Base-by-base conservation (phyloP, 1,284 basidiomycete genomes). In the Rhodotorula glutinis region DNA sequence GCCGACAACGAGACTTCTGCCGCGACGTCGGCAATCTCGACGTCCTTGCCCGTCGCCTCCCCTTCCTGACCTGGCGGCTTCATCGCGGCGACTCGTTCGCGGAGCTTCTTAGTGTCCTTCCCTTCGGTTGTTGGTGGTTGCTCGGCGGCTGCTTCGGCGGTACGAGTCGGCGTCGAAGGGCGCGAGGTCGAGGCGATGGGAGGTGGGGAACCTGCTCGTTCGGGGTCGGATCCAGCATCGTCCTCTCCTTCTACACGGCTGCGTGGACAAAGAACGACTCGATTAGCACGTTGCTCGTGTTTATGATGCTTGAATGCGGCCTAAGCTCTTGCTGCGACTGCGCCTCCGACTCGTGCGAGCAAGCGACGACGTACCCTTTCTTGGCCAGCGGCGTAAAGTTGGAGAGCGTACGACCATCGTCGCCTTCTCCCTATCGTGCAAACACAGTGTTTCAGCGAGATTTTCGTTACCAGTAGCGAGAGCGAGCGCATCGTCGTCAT, bases 41-140 rank as follows among this genome's bases (percentile, higher is more conserved):
- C 51, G 55, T 69, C 67, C 2, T 19, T 41, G 16, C n/a, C 27
- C 0, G 40, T 25, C 2, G 16, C 29, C 40, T 49, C 52, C 57
- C 53, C 61, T 10, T 63, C 59, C 33, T 69, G 53, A 27, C 68
- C 60, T 2, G 53, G 43, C 41, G 43, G 65, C 58, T 70, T 64
- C 58, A 67, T 66, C 52, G 68, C 66, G 40, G 64, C 63, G n/a
- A 73, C 71, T 13, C 71, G 60, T 55, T 70, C 65, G 30, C 71
- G 58, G 23, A 73, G 60, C 47, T 62, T 47, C 53, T 57, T 61
- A 25, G 71, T 73, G 16, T 73, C 71, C 44, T 68, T 70, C 29
- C 71, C 64, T 53, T 73, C 71, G 3, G 51, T 65, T 10, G n/a
- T 16, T 2, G 59, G 62, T 8, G 56, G n/a, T 25, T 29, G 25